Conservation (phyloP, 257 asterid species). For the Fraxinus pennsylvanica region DNA sequence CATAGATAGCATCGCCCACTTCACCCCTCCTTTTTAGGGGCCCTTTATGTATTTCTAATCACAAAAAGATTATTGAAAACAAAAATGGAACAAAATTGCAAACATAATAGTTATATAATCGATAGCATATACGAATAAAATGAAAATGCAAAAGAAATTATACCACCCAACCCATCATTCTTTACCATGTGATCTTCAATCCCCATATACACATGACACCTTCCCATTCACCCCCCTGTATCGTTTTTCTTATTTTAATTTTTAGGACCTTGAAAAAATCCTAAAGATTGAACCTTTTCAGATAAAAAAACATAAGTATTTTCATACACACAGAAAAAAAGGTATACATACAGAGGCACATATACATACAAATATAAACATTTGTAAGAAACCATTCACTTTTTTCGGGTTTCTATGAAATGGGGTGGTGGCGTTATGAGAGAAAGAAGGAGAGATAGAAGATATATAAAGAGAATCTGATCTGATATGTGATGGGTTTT, state of each 20-base stretch:
- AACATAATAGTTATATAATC: neutral
- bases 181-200: slow-evolving; percentile 68
- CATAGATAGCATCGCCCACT: slow-evolving; percentile 30
- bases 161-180: slow-evolving; percentile 46
- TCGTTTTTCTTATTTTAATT: slow-evolving; percentile 25
- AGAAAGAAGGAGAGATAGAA: slow-evolving; percentile 29
- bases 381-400: slow-evolving; percentile 52
- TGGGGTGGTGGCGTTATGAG: slow-evolving; percentile 62
- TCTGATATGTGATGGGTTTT: slow-evolving; percentile 51
- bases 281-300: slow-evolving; percentile 37
- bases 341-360: neutral
- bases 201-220: slow-evolving; percentile 47
- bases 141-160: slow-evolving; percentile 34
- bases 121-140: slow-evolving; percentile 18
- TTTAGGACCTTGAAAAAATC: slow-evolving; percentile 47
- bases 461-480: slow-evolving; percentile 51
- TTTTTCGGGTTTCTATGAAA: slow-evolving; percentile 48
- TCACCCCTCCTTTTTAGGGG: slow-evolving; percentile 33
- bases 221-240: slow-evolving; percentile 30
- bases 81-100: neutral
- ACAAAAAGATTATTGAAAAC: neutral
- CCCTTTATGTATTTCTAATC: neutral
- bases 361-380: slow-evolving; percentile 27
- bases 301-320: slow-evolving; percentile 3
- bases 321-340: neutral